These are phyloP conservation scores for Eruca vesicaria DNA, from an alignment of 441 rosid species.

Conservation along the genomic window DNA sequence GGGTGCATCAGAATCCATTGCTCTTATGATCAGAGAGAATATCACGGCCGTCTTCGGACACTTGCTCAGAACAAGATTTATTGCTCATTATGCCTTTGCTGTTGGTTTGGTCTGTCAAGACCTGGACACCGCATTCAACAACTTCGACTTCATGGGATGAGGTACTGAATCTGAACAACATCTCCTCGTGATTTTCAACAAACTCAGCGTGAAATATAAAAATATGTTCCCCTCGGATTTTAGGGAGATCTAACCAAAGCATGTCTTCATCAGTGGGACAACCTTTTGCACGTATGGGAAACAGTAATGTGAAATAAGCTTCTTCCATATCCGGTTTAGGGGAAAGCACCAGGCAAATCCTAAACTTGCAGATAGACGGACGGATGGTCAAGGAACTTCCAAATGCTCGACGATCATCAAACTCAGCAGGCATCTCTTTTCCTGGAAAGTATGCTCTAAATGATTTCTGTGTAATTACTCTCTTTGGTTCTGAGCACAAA, in stretches of 20 bases:
- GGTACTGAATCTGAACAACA: constrained; percentile 4
- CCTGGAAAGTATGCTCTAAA: no score
- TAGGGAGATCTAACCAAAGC: not conserved
- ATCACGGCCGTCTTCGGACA: not conserved
- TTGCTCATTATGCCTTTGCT: not conserved
- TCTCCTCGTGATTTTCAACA: not conserved
- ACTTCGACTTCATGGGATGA: not conserved
- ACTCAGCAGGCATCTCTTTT: no score
- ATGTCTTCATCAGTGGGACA: not conserved
- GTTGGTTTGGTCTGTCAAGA: not conserved
- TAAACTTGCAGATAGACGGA: not conserved
- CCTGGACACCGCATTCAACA: constrained; percentile 5
- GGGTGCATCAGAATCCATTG: not conserved
- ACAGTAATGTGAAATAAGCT: not conserved
- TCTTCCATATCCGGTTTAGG: not conserved
- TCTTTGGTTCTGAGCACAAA: not conserved
- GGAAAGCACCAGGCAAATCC: constrained; percentile 8
- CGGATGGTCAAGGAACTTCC: constrained; percentile 1
- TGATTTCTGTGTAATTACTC: not conserved
- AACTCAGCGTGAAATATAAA: not conserved
- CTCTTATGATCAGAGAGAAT: not conserved
- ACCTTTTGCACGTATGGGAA: not conserved
- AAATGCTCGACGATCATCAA: not conserved
- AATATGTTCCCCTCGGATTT: constrained; percentile 2
- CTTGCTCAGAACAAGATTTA: constrained; percentile 3